A percentile compares a stretch with the other conserved stretches of the same genome.
phyloP scores from a whole-genome alignment of 148 eudicot genomes.

The Amaranthus palmeri region DNA sequence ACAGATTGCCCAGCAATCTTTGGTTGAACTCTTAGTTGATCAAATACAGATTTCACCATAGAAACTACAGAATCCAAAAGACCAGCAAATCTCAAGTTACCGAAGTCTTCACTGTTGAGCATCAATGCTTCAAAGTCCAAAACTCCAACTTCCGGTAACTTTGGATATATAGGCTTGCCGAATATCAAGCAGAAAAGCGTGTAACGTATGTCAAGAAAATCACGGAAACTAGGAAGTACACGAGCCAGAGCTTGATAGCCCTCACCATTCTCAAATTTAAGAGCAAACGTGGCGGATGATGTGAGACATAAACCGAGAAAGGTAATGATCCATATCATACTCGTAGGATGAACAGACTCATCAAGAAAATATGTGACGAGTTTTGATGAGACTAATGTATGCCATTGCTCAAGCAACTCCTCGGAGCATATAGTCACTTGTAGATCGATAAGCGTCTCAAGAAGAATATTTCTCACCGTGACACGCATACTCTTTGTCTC shows the following conservation, averaged over 20 bases:
- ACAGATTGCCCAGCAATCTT: constrained; percentile 57
- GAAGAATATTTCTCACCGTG: constrained; percentile 76
- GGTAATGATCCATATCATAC: constrained; percentile 94
- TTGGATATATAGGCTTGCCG: constrained; percentile 85
- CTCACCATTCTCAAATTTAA: constrained; percentile 68
- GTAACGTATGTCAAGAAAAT: constrained; percentile 83
- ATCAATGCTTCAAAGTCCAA: constrained; percentile 80
- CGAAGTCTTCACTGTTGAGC: constrained; percentile 63
- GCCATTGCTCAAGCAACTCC: constrained; percentile 86
- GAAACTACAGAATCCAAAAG: constrained; percentile 71
- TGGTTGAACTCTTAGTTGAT: constrained; percentile 56
- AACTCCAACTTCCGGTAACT: constrained; percentile 90
- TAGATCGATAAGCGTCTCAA: constrained; percentile 80
- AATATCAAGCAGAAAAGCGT: constrained; percentile 81
- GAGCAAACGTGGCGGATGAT: constrained; percentile 78
- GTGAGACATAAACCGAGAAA: constrained; percentile 80
- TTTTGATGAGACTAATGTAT: constrained; percentile 72
- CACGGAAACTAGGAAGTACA: constrained; percentile 74
- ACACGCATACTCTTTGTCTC: constrained; percentile 88
- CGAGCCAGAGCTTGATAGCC: constrained; percentile 74
- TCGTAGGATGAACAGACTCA: constrained; percentile 88
- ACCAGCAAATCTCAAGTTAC: constrained; percentile 57
- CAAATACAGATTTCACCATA: constrained; percentile 73
- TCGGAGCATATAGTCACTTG: constrained; percentile 70
- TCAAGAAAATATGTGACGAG: constrained; percentile 75